Evolutionary conservation across 2,329 filamentous ascomycete species (phyloP).

Genomic region (Aspergillus sp.): DNA sequence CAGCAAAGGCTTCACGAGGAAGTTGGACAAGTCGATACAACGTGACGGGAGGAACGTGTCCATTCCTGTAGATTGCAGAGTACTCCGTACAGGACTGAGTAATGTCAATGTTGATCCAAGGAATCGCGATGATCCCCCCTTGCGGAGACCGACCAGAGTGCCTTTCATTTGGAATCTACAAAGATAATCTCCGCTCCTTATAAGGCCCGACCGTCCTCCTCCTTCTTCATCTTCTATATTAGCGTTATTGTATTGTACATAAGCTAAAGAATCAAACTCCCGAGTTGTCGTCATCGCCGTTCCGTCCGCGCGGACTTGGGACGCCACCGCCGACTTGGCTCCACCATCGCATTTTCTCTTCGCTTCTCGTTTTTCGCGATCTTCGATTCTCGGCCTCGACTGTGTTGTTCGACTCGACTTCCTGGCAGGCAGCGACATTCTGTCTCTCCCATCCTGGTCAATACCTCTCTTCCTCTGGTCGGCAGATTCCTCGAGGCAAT

Average conservation of each 20-base stretch:
- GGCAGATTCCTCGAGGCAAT: not conserved
- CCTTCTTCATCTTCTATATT: not conserved
- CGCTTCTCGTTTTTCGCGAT: not conserved
- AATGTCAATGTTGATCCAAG: too few species aligned
- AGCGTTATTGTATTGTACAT: not conserved
- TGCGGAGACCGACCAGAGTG: constrained; percentile 2
- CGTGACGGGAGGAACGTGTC: too few species aligned
- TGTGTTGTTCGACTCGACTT: too few species aligned
- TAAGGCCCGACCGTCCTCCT: not conserved
- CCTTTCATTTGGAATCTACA: not conserved
- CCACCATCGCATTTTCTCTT: not conserved
- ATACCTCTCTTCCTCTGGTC: not conserved
- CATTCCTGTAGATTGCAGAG: too few species aligned
- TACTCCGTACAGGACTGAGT: too few species aligned
- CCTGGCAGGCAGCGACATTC: too few species aligned
- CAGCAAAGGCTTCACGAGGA: too few species aligned
- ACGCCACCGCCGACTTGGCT: constrained; percentile 4
- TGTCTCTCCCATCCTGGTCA: not conserved
- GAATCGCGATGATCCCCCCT: not conserved
- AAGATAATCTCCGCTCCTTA: too few species aligned
- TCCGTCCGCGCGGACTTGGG: not conserved
- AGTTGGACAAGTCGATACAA: too few species aligned
- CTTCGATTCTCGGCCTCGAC: not conserved
- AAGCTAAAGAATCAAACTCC: too few species aligned
- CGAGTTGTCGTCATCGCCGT: not conserved